These are phyloP conservation scores for Psilocybe azurescens DNA, from an alignment of 768 basidiomycete genomes.

Conservation along the genomic window DNA sequence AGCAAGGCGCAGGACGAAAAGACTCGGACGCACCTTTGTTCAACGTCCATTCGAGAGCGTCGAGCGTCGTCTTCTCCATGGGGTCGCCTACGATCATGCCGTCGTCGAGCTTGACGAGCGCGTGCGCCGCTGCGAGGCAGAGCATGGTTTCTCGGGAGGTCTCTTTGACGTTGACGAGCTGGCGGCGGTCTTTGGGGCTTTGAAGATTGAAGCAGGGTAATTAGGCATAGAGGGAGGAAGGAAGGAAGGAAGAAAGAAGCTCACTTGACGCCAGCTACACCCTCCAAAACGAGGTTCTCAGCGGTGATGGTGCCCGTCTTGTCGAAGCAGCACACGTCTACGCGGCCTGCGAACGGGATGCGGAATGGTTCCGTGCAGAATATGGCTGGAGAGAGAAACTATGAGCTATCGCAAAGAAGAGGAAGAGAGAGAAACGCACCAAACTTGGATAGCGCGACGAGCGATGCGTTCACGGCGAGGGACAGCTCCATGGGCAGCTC, in stretches of 20 bases:
- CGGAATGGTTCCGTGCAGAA: conserved; percentile 99
- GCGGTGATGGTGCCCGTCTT: conserved; percentile 99
- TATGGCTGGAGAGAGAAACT: conserved; percentile 63
- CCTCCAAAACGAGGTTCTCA: conserved; percentile 93
- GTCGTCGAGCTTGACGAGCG: conserved; percentile 92
- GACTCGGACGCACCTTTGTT: conserved; percentile 54
- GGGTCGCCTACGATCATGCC: conserved; percentile 96
- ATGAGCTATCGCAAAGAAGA: no score
- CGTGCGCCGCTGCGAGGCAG: conserved; percentile 94
- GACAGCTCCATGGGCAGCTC: conserved; percentile 98
- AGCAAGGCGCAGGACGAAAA: background rate
- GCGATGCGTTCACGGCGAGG: conserved; percentile 92
- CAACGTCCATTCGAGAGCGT: conserved; percentile 89
- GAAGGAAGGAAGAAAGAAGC: conserved; percentile 28
- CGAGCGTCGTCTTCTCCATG: conserved; percentile 97
- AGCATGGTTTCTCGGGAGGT: conserved; percentile 79
- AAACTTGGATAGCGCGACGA: conserved; percentile 92
- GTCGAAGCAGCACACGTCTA: conserved; percentile 99
- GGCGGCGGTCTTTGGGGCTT: conserved; percentile 51
- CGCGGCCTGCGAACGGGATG: conserved; percentile 93
- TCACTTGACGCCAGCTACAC: conserved; percentile 89
- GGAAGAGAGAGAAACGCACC: conserved; percentile 50
- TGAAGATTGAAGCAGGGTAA: background rate
- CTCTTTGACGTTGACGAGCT: conserved; percentile 80
- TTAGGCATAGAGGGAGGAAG: background rate